These are phyloP conservation scores for Lactifluus pinguis DNA, from an alignment of 768 basidiomycete species.

Conservation along the genomic window DNA sequence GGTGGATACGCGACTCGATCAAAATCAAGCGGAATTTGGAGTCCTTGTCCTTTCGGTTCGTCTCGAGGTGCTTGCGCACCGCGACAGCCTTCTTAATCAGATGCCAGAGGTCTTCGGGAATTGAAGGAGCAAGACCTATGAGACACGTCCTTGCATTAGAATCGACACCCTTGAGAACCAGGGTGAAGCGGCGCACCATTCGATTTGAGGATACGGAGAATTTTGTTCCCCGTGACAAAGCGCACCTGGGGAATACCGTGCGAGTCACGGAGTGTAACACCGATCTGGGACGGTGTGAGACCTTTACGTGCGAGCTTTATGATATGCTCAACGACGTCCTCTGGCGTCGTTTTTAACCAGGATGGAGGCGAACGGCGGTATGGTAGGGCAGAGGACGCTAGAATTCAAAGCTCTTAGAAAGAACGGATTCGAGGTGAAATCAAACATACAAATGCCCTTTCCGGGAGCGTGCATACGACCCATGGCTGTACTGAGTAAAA, in stretches of 20 bases:
- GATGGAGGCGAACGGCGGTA: conserved; percentile 91
- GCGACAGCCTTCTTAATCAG: conserved; percentile 99
- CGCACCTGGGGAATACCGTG: conserved; percentile 98
- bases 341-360: conserved; percentile 95
- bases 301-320: conserved; percentile 96
- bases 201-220: conserved; percentile 93
- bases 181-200: conserved; percentile 51
- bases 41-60: conserved; percentile 99
- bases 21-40: conserved; percentile 94
- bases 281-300: conserved; percentile 95
- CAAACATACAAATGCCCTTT: conserved; percentile 90
- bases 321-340: conserved; percentile 95
- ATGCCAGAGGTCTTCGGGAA: conserved; percentile 99
- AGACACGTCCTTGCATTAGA: not conserved
- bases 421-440: not conserved
- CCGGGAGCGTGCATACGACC: conserved; percentile 99
- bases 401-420: conserved; percentile 1
- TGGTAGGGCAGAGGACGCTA: conserved; percentile 92
- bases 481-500: conserved; percentile 41
- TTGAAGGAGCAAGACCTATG: conserved; percentile 90
- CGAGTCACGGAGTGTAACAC: conserved; percentile 95
- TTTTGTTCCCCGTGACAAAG: conserved; percentile 98
- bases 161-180: not conserved
- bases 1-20: conserved; percentile 98
- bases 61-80: conserved; percentile 97